Percentiles rank a stretch among this genome's conserved stretches.
These are phyloP conservation scores for Termitomyces sp. DNA, from an alignment of 768 basidiomycete species.

Conservation along the genomic window DNA sequence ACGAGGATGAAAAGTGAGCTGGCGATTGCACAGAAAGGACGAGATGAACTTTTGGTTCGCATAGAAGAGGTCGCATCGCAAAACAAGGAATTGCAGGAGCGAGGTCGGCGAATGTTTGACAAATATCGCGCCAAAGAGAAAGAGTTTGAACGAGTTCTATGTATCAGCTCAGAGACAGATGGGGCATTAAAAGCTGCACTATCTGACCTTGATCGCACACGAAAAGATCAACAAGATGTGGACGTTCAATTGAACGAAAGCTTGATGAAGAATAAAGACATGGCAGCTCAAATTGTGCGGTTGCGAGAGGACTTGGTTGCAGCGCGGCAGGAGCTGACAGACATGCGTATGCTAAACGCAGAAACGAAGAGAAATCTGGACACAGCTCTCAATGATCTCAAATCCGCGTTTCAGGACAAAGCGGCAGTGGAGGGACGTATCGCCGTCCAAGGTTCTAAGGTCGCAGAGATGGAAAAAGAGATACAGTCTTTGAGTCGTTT, in stretches of 20 bases:
- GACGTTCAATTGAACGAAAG: neutral
- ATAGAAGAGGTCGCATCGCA: neutral
- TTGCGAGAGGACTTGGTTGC: neutral
- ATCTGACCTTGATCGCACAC: neutral
- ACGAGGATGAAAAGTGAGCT: neutral
- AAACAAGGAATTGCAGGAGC: neutral
- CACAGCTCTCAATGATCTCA: neutral
- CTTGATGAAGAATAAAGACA: neutral
- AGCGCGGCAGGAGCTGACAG: neutral
- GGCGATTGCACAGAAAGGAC: neutral
- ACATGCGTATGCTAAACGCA: neutral
- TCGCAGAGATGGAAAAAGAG: slow-evolving; percentile 10
- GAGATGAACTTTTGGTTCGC: neutral
- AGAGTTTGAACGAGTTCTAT: neutral
- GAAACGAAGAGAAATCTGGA: neutral
- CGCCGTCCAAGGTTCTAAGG: neutral
- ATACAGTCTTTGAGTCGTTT: slow-evolving; percentile 7
- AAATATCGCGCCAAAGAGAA: too few species aligned
- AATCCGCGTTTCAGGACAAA: neutral
- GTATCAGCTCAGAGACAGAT: neutral
- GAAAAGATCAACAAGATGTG: neutral
- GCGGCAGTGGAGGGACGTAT: neutral
- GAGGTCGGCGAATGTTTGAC: too few species aligned
- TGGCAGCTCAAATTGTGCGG: neutral
- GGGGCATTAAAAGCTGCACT: neutral